Base-by-base conservation (phyloP, 441 rosid species). In the Pelargonium cotyledonis region DNA sequence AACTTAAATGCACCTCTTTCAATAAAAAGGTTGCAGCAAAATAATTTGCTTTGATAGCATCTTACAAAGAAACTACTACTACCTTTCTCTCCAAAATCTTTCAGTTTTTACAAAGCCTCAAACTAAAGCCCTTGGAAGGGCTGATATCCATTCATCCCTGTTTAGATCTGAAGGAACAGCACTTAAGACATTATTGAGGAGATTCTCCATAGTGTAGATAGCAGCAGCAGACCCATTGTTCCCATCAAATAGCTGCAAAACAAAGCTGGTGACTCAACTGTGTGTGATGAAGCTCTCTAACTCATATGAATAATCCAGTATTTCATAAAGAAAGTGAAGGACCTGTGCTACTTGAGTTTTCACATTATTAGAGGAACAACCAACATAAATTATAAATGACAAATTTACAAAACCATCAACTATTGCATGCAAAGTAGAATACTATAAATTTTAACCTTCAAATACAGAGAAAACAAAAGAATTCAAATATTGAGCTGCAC, bases 41-140 rank as follows among this genome's bases (percentile, higher is more conserved):
- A 47, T 14, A 47, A 11, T 11, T 47, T 11, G 12, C 55, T n/a
- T 1, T n/a, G 55, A 47, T 12, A 47, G n/a, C 55, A 47, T 11
- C 55, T 47, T 47, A 47, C 51, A 64, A 19, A 55, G 49, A 69
- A 67, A 66, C 15, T 6, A 11, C 8, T 15, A 73, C 31, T 74
- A 90, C 99, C 96, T 85, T 72, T 85, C 80, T 75, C 76, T 78
- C 89, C 96, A 74, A 95, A 95, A 79, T 95, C 98, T 79, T 95
- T 95, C 99, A 0, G 98, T 95, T 86, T 92, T 95, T 5, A 95
- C 99, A 80, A 95, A 95, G 64, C 98, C 99, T 12, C 97, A 96
- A 73, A 95, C 99, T 82, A 90, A 78, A 72, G 99, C 98, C 83
- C 99, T 85, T 4, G 95, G 99, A 75, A 95, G 81, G 61, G 97